Conservation (phyloP, 495 filamentous ascomycete genomes). For the Daldinia caldariorum region DNA sequence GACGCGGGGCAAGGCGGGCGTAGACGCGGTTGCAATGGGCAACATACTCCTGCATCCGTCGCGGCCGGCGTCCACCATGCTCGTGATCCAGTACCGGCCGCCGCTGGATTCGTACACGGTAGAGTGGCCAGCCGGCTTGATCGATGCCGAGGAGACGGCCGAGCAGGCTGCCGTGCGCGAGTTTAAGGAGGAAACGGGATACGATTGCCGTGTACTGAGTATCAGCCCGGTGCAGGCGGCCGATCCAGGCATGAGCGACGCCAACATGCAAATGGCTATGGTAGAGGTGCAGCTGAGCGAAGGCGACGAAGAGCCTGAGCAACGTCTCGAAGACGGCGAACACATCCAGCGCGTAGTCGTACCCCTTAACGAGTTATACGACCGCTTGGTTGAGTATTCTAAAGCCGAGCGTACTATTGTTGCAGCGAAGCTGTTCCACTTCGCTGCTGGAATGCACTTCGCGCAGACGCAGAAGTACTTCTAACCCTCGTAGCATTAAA, state of each 20-base stretch:
- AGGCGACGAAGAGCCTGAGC: conserved; percentile 68
- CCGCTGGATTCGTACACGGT: conserved; percentile 79
- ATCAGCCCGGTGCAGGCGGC: conserved; percentile 52
- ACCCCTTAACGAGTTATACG: conserved; percentile 67
- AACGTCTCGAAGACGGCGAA: conserved; percentile 81
- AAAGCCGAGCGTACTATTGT: conserved; percentile 50
- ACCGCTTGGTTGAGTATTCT: conserved; percentile 57
- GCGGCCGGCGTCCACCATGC: conserved; percentile 57
- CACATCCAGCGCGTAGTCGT: conserved; percentile 84
- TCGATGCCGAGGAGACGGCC: conserved; percentile 80
- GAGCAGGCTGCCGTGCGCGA: conserved; percentile 84
- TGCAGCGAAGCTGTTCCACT: conserved; percentile 58
- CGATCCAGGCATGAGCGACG: conserved; percentile 79
- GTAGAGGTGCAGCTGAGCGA: conserved; percentile 73
- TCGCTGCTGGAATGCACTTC: conserved; percentile 57
- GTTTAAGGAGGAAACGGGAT: conserved; percentile 91
- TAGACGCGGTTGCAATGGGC: conserved; percentile 67
- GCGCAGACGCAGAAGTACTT: conserved; percentile 52
- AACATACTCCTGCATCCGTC: conserved; percentile 63
- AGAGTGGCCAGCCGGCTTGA: conserved; percentile 84
- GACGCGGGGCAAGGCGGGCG: conserved; percentile 58
- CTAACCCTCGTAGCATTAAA: background rate
- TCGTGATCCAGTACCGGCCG: conserved; percentile 75
- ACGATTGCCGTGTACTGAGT: conserved; percentile 54
- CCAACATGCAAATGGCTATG: conserved; percentile 83